Conservation (phyloP, 163 green algal genomes). For the Scenedesmus sp. region DNA sequence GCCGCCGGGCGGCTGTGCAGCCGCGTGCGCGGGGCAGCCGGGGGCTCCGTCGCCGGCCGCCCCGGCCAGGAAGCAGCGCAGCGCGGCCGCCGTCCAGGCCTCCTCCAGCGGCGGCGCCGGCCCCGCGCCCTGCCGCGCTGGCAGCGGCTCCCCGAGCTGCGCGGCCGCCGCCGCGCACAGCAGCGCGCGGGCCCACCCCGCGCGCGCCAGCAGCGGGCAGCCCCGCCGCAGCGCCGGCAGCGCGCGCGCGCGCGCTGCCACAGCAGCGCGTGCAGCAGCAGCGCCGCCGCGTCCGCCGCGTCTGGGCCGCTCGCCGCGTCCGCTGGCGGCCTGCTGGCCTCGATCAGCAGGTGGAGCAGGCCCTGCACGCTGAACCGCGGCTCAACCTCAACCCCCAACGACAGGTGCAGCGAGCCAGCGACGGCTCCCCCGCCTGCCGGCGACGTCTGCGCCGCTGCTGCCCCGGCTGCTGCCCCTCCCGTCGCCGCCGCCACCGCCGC, state of each 20-base stretch:
- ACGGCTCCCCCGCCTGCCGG: neutral
- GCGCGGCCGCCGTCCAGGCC: no score
- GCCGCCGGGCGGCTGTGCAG: no score
- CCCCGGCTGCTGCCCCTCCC: neutral
- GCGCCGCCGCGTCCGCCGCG: neutral
- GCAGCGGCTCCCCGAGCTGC: neutral
- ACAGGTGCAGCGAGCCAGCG: constrained; percentile 31
- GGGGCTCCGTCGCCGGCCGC: no score
- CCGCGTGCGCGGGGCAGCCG: no score
- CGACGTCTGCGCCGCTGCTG: neutral
- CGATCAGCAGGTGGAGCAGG: constrained; percentile 14
- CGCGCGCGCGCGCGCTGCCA: neutral
- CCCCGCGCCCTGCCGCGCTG: neutral
- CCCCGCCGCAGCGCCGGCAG: neutral
- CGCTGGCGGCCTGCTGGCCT: neutral
- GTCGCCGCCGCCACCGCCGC: neutral
- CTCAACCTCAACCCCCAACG: constrained; percentile 28
- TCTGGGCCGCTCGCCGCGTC: neutral
- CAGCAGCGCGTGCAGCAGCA: constrained; percentile 14
- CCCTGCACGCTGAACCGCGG: constrained; percentile 4
- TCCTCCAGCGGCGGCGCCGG: no score
- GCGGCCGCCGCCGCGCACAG: neutral
- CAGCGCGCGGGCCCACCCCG: no score
- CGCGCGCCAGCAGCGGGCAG: neutral
- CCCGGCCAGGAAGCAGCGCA: no score